Evolutionary conservation across 176 grass and related monocot genomes (phyloP).

Genomic region (Alopecurus myosuroides): DNA sequence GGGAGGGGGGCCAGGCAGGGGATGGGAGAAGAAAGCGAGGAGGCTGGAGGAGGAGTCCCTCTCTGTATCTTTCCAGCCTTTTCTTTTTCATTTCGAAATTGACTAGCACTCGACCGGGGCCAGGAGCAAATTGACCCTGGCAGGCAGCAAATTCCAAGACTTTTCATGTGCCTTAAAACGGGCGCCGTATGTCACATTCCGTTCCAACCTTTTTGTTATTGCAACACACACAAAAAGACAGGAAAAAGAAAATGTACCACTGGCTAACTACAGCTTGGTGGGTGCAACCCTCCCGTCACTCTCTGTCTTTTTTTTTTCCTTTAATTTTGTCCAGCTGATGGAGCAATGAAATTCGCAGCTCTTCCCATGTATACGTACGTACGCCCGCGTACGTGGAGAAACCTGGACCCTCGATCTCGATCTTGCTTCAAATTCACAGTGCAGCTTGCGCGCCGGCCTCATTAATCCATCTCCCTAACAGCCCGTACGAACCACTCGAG

Average conservation of each 20-base stretch:
- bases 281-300: slow-evolving; percentile 19
- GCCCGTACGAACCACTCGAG: background rate
- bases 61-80: slow-evolving; percentile 52
- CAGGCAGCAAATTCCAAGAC: slow-evolving; percentile 1
- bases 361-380: background rate
- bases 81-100: slow-evolving; percentile 73
- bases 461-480: slow-evolving; percentile 11
- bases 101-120: slow-evolving; percentile 52
- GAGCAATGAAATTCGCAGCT: background rate
- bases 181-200: slow-evolving; percentile 27
- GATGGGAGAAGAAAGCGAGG: slow-evolving; percentile 33
- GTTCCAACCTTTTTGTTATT: background rate
- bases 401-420: background rate
- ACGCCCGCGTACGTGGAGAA: background rate
- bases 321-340: background rate
- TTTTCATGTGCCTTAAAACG: slow-evolving; percentile 32
- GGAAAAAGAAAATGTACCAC: slow-evolving; percentile 4
- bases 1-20: background rate
- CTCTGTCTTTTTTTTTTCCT: slow-evolving; percentile 2
- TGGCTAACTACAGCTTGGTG: background rate
- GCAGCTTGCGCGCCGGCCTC: background rate
- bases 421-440: background rate
- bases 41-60: slow-evolving; percentile 38
- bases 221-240: background rate
- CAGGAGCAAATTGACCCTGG: slow-evolving; percentile 7